These are phyloP conservation scores for Tephrocybe sp. DNA, from an alignment of 768 basidiomycete species.

Conservation along the genomic window DNA sequence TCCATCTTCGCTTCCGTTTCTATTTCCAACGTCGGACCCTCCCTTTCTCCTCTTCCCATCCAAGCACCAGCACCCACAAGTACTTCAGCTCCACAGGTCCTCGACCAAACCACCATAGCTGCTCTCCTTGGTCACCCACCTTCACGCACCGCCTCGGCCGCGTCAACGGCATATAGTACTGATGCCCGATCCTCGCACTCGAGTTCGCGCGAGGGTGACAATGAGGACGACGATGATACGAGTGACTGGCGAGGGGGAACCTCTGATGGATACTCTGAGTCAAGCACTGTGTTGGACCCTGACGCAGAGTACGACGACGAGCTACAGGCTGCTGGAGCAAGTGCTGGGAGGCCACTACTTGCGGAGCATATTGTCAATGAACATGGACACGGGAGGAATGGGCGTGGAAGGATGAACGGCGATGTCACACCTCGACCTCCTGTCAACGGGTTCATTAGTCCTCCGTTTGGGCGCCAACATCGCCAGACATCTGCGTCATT, in stretches of 20 bases:
- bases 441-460: slow-evolving; percentile 21
- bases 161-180: slow-evolving; percentile 31
- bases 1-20: slow-evolving; percentile 59
- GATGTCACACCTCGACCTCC: slow-evolving; percentile 69
- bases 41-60: slow-evolving; percentile 26
- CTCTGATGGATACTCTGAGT: slow-evolving; percentile 43
- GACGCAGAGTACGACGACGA: slow-evolving; percentile 29
- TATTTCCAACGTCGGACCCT: neutral
- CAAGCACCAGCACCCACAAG: slow-evolving; percentile 58
- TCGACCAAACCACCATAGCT: slow-evolving; percentile 70
- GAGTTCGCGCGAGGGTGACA: slow-evolving; percentile 58
- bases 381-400: slow-evolving; percentile 17
- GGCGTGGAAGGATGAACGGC: slow-evolving; percentile 35
- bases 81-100: slow-evolving; percentile 57
- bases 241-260: slow-evolving; percentile 26
- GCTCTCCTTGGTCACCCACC: slow-evolving; percentile 58
- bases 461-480: slow-evolving; percentile 11
- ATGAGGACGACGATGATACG: slow-evolving; percentile 44
- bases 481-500: neutral
- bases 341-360: slow-evolving; percentile 33
- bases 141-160: slow-evolving; percentile 39
- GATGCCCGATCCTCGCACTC: slow-evolving; percentile 35
- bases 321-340: slow-evolving; percentile 28
- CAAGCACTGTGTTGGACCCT: slow-evolving; percentile 40
- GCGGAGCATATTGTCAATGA: slow-evolving; percentile 15